These are phyloP conservation scores for Coemansia pectinata DNA, from an alignment of 192 early-diverging fungal genomes.

Conservation along the genomic window DNA sequence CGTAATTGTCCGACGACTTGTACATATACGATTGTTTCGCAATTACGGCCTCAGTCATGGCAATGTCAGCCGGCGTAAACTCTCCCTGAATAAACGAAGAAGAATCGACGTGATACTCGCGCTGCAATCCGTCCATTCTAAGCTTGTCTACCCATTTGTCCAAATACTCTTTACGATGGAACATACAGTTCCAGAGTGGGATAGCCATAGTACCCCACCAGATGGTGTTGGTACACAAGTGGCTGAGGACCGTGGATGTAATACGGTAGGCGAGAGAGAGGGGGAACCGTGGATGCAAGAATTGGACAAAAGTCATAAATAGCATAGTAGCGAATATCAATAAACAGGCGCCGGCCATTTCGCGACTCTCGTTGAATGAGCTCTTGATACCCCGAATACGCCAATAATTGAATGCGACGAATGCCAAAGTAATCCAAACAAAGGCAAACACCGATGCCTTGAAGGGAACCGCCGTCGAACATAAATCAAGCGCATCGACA, in stretches of 20 bases:
- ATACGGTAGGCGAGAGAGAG: conserved; percentile 23
- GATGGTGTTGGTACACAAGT: conserved; percentile 29
- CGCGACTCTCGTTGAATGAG: conserved; percentile 52
- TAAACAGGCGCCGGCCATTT: conserved; percentile 23
- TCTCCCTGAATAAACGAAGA: not conserved
- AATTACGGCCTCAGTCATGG: conserved; percentile 14
- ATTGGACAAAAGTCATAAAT: not conserved
- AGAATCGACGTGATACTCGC: conserved; percentile 22
- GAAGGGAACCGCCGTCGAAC: conserved; percentile 26
- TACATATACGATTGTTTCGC: conserved; percentile 4
- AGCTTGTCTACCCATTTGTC: conserved; percentile 25
- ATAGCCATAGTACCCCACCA: conserved; percentile 48
- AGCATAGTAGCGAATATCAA: conserved; percentile 6
- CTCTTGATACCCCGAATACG: conserved; percentile 46
- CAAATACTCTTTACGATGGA: conserved; percentile 23
- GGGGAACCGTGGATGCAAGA: conserved; percentile 18
- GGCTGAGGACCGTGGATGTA: conserved; percentile 30
- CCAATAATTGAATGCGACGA: conserved; percentile 29
- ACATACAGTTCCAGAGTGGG: conserved; percentile 27
- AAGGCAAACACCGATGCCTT: conserved; percentile 39
- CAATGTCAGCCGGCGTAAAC: not conserved
- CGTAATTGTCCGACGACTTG: conserved; percentile 1
- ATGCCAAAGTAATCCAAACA: conserved; percentile 35
- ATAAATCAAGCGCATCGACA: conserved; percentile 19
- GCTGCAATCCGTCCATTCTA: conserved; percentile 32